These are phyloP conservation scores for Ceratocystiopsis sp. DNA, from an alignment of 2,329 filamentous ascomycete species.

Conservation along the genomic window DNA sequence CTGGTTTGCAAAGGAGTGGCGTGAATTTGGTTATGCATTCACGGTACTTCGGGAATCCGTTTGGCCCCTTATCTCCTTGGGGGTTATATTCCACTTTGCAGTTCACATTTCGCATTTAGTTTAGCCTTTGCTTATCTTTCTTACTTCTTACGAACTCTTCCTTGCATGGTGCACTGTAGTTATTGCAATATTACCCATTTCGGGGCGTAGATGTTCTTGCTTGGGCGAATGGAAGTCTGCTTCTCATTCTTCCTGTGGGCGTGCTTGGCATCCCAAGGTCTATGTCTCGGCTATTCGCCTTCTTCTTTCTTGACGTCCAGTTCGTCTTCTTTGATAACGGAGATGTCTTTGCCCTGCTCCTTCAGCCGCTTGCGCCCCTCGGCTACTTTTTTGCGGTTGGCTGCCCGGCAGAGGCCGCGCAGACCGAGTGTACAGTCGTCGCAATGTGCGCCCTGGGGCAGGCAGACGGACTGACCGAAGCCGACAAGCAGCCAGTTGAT, in stretches of 20 bases:
- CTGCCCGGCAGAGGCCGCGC: slow-evolving; percentile 57
- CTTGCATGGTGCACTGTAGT: too few relatives aligned
- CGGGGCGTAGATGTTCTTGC: too few relatives aligned
- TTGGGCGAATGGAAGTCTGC: too few relatives aligned
- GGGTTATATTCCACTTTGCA: background rate
- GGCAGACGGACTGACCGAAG: slow-evolving; percentile 71
- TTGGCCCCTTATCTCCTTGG: background rate
- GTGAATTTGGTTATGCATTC: background rate
- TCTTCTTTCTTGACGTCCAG: slow-evolving; percentile 15
- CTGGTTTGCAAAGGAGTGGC: slow-evolving; percentile 4
- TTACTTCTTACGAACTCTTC: too few relatives aligned
- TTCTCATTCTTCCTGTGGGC: background rate
- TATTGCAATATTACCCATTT: too few relatives aligned
- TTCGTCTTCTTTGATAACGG: slow-evolving; percentile 7
- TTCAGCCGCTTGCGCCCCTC: slow-evolving; percentile 36
- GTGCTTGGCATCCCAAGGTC: background rate
- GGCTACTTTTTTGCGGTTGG: slow-evolving; percentile 45
- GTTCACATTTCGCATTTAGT: too few relatives aligned
- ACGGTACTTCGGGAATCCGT: background rate
- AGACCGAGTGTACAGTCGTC: slow-evolving; percentile 71
- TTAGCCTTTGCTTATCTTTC: too few relatives aligned
- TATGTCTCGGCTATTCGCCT: background rate
- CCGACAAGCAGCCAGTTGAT: slow-evolving; percentile 85
- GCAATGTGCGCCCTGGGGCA: slow-evolving; percentile 64
- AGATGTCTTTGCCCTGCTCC: slow-evolving; percentile 3